Evolutionary conservation across 2,329 filamentous ascomycete genomes (phyloP).

Genomic region (Sphaerulina vaccinii): DNA sequence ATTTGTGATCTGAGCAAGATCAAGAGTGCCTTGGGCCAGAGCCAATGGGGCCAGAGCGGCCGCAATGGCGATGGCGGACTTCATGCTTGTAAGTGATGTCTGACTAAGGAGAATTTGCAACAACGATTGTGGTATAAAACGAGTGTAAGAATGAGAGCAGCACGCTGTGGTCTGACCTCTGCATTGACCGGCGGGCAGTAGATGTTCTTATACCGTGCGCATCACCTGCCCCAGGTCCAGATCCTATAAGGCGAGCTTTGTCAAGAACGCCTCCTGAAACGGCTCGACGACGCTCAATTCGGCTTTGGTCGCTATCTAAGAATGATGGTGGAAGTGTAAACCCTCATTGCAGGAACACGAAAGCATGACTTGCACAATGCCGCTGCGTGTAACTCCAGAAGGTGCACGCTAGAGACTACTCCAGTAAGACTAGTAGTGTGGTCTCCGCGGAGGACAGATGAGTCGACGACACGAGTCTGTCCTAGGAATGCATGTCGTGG

Average conservation of each 20-base stretch:
- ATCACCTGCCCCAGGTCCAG: neutral
- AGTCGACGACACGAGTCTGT: neutral
- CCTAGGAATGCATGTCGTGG: too few relatives aligned
- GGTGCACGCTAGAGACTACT: neutral
- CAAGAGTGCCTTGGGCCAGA: constrained; percentile 6
- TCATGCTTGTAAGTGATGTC: neutral
- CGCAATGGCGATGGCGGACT: constrained; percentile 6
- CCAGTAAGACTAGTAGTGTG: neutral
- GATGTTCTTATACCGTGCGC: neutral
- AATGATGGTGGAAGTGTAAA: neutral
- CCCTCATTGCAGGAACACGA: neutral
- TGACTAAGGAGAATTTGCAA: neutral
- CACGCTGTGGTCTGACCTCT: neutral
- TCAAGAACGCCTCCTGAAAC: neutral
- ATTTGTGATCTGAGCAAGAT: constrained; percentile 9
- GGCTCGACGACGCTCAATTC: neutral
- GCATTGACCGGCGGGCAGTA: neutral
- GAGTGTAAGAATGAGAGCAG: neutral
- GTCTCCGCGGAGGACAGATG: neutral
- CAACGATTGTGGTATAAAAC: neutral
- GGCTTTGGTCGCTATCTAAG: neutral
- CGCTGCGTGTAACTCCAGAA: neutral
- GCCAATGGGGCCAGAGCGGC: constrained; percentile 10
- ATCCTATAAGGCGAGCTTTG: neutral
- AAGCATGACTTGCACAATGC: neutral